A percentile compares a stretch with the other conserved stretches of the same genome.
Conservation (phyloP, 1,139 yeast genomes). For the Saccharomyces hybrid region DNA sequence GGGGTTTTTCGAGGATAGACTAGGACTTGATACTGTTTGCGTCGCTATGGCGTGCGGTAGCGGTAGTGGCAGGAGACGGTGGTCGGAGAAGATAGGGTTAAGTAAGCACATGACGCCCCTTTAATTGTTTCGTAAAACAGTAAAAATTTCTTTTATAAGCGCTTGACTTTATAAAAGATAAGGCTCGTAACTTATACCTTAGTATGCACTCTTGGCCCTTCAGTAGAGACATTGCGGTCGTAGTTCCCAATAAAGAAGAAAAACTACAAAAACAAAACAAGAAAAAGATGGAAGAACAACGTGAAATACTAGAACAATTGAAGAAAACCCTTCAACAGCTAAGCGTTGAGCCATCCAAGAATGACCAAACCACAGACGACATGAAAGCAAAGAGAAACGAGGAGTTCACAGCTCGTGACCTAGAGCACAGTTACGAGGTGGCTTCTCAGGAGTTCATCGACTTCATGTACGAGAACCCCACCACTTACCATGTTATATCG, state of each 20-base stretch:
- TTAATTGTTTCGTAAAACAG: neutral
- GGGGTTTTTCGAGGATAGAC: neutral
- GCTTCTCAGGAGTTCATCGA: conserved; percentile 47
- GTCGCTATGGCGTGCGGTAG: neutral
- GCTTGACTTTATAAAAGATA: neutral
- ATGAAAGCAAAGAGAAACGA: neutral
- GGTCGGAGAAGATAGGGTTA: neutral
- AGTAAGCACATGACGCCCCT: neutral
- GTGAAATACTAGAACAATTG: conserved; percentile 22
- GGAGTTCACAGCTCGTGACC: neutral
- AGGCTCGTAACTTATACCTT: neutral
- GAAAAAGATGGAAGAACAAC: conserved; percentile 17
- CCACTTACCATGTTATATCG: conserved; percentile 52
- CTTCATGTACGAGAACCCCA: conserved; percentile 54
- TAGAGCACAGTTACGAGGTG: conserved; percentile 30
- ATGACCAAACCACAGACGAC: neutral
- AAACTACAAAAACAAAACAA: neutral
- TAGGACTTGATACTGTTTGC: neutral
- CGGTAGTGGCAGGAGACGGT: neutral
- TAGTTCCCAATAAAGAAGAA: neutral
- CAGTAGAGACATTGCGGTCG: neutral
- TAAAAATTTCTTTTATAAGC: neutral
- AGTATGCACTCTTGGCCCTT: neutral
- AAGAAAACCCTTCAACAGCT: conserved; percentile 24
- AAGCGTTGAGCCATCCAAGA: conserved; percentile 6